Percentiles rank a stretch among this genome's conserved stretches.
These are phyloP conservation scores for Moesziomyces sp. DNA, from an alignment of 1,284 basidiomycete species.

Conservation along the genomic window DNA sequence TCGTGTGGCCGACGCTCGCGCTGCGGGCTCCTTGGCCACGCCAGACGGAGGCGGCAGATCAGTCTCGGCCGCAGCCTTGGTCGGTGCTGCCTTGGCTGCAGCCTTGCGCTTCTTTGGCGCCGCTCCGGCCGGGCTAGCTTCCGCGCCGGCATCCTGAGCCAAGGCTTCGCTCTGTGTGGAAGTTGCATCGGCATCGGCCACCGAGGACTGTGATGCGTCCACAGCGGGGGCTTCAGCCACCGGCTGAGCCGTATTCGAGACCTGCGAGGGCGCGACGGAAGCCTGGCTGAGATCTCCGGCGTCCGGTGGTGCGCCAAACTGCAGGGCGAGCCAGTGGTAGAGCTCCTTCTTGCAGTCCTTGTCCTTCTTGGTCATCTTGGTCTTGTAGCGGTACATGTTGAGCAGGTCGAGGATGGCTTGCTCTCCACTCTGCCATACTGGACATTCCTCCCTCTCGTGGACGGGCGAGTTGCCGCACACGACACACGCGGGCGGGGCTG, in stretches of 20 bases:
- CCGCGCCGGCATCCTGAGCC: too few species aligned
- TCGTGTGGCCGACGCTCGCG: conserved; percentile 5
- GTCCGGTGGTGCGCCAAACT: conserved; percentile 11
- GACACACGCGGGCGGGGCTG: conserved; percentile 12
- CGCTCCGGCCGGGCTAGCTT: not conserved
- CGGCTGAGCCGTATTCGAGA: not conserved
- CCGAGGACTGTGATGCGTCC: too few species aligned
- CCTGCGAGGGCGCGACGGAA: conserved; percentile 7
- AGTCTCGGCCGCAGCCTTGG: conserved; percentile 8
- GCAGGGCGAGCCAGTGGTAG: conserved; percentile 15
- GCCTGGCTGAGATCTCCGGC: conserved; percentile 10
- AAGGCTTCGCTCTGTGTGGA: too few species aligned
- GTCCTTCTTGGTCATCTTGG: conserved; percentile 24
- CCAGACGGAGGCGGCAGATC: conserved; percentile 33
- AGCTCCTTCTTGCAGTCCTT: conserved; percentile 11
- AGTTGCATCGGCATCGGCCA: too few species aligned
- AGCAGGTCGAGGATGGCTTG: conserved; percentile 31
- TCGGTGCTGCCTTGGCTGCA: conserved; percentile 7
- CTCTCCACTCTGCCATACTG: conserved; percentile 23
- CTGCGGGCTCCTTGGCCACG: conserved; percentile 10
- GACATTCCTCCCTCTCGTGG: conserved; percentile 21
- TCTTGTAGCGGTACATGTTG: conserved; percentile 19
- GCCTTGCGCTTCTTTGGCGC: conserved; percentile 7
- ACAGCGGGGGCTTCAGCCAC: not conserved
- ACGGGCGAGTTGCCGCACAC: conserved; percentile 16